phyloP scores from a whole-genome alignment of 345 rosid genomes.

The Citrus medica region DNA sequence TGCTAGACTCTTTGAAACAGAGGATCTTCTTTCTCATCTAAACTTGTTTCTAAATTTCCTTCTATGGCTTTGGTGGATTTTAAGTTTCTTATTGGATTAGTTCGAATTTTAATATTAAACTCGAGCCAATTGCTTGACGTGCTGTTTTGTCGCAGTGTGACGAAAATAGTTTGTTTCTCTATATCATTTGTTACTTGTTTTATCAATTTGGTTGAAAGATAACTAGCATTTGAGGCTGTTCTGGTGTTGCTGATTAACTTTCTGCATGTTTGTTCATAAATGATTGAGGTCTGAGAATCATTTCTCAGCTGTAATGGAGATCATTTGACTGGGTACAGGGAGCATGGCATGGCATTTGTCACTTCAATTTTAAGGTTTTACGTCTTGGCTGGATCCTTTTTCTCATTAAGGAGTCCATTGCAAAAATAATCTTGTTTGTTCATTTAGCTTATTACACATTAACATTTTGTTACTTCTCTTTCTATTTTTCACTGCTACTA shows the following conservation, averaged over 20 bases:
- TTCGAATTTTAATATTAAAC: background rate
- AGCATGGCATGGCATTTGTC: background rate
- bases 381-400: background rate
- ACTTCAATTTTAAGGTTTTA: background rate
- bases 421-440: background rate
- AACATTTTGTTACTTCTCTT: background rate
- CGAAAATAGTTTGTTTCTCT: background rate
- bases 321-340: background rate
- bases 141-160: background rate
- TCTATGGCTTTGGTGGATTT: background rate
- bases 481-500: background rate
- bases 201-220: background rate
- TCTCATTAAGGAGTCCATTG: background rate
- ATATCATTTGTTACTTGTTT: background rate
- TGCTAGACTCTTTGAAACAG: background rate
- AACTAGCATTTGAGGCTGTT: background rate
- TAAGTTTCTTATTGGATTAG: background rate
- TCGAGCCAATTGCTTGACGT: background rate
- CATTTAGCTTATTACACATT: background rate
- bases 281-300: background rate
- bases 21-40: background rate
- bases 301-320: background rate
- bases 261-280: background rate
- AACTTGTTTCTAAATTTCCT: background rate
- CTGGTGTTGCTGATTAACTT: background rate